Percentiles rank a stretch among this genome's conserved stretches.
These are phyloP conservation scores for Zygosaccharomyces bisporus DNA, from an alignment of 805 yeast species.

Conservation along the genomic window DNA sequence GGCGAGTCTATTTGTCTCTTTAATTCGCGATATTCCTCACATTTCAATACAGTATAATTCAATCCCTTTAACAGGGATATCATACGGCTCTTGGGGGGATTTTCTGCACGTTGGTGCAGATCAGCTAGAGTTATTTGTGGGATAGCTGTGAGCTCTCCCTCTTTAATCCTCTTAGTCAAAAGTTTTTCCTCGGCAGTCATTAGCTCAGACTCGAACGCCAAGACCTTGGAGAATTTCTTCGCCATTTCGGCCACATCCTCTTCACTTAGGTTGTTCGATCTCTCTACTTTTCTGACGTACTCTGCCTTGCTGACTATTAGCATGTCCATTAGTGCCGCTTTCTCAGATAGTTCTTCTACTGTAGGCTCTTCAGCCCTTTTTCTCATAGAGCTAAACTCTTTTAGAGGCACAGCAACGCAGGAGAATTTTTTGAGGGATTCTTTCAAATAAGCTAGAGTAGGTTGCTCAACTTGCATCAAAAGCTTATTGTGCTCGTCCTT, in stretches of 20 bases:
- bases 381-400: constrained; percentile 8
- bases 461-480: constrained; percentile 12
- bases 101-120: constrained; percentile 19
- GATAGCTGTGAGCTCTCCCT: constrained; percentile 3
- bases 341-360: constrained; percentile 13
- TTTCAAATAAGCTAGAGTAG: constrained; percentile 16
- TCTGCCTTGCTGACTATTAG: constrained; percentile 8
- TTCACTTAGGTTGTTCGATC: constrained; percentile 10
- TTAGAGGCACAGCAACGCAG: constrained; percentile 1
- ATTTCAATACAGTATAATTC: constrained; percentile 18
- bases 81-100: constrained; percentile 25
- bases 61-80: constrained; percentile 18
- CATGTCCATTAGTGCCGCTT: constrained; percentile 11
- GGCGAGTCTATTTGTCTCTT: constrained; percentile 13
- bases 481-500: constrained; percentile 16
- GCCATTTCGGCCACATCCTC: constrained; percentile 11
- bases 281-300: constrained; percentile 2
- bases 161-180: constrained; percentile 8
- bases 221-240: constrained; percentile 4
- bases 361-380: constrained; percentile 8
- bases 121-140: constrained; percentile 22
- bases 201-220: constrained; percentile 5
- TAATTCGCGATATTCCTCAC: constrained; percentile 11
- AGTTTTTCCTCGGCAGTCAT: constrained; percentile 3
- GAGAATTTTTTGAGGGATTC: constrained; percentile 1